Percentiles rank a stretch among this genome's conserved stretches.
These are phyloP conservation scores for Beauveria asiatica DNA, from an alignment of 2,329 filamentous ascomycete genomes.

Conservation along the genomic window DNA sequence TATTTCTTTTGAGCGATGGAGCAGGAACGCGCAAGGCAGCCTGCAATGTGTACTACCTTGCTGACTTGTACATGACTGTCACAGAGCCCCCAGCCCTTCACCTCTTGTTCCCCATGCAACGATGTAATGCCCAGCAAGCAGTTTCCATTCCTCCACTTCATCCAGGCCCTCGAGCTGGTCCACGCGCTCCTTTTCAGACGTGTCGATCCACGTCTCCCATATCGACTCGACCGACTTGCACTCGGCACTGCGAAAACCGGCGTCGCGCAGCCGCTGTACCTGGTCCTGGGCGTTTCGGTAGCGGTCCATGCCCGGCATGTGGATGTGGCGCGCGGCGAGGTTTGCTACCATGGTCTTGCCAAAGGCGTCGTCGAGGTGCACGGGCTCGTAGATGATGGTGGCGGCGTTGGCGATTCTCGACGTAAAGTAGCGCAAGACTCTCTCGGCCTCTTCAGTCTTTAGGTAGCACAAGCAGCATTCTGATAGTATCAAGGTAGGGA, in stretches of 20 bases:
- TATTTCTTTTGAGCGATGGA: background rate
- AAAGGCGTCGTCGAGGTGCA: slow-evolving; percentile 75
- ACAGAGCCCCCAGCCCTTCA: slow-evolving; percentile 22
- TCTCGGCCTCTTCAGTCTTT: slow-evolving; percentile 51
- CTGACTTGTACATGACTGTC: background rate
- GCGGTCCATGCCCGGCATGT: slow-evolving; percentile 69
- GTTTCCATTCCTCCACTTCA: slow-evolving; percentile 88
- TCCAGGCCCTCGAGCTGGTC: slow-evolving; percentile 79
- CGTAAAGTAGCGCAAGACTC: slow-evolving; percentile 58
- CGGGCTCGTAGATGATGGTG: slow-evolving; percentile 81
- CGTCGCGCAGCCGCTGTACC: slow-evolving; percentile 51
- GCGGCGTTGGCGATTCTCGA: slow-evolving; percentile 38
- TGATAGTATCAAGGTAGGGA: slow-evolving; percentile 80
- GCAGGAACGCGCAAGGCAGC: too few relatives aligned
- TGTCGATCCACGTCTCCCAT: slow-evolving; percentile 65
- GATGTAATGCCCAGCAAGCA: slow-evolving; percentile 83
- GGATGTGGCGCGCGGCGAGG: slow-evolving; percentile 70
- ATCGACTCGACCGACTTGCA: slow-evolving; percentile 46
- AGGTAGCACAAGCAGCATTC: slow-evolving; percentile 96
- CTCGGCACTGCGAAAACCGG: slow-evolving; percentile 51
- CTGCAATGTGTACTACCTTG: background rate
- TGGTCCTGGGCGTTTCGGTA: slow-evolving; percentile 66
- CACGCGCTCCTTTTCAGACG: slow-evolving; percentile 69
- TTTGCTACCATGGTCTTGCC: slow-evolving; percentile 90
- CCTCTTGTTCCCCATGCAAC: slow-evolving; percentile 81